Base-by-base conservation (phyloP, 306 rosid genomes). In the Senna siamea region DNA sequence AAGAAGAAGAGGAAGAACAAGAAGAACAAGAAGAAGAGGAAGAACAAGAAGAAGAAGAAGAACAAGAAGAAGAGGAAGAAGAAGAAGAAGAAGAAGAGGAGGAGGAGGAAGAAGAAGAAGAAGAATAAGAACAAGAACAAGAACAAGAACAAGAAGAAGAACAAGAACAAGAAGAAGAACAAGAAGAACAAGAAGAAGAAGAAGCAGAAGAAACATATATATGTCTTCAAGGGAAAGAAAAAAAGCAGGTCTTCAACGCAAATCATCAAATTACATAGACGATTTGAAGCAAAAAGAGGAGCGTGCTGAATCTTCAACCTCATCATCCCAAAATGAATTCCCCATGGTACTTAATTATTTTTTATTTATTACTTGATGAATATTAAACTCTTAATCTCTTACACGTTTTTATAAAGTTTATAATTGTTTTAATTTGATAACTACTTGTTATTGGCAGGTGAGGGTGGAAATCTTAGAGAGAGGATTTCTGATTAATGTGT, bases 401-500 rank as follows among this genome's bases (percentile, higher is more conserved):
- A n/a, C n/a, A n/a, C n/a, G n/a, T n/a, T n/a, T n/a, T n/a, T n/a
- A n/a, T n/a, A n/a, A n/a, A n/a, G n/a, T n/a, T n/a, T n/a, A n/a
- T n/a, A n/a, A n/a, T n/a, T n/a, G n/a, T n/a, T n/a, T n/a, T n/a
- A n/a, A 6, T 5, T 54, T 56, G 9, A 47, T 37, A 4, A 20
- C n/a, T n/a, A n/a, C n/a, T n/a, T n/a, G n/a, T n/a, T n/a, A 9
- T 18, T 15, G 22, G 83, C 80, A 91, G 92, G 98, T 91, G 3
- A 83, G 55, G 9, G 98, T 93, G 77, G 85, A 85, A 85, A 79
- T 84, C 87, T 83, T 86, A 68, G 84, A 85, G 61, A 89, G 69
- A 73, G 96, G 98, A 62, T 91, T 89, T 43, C 77, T 80, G 2
- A 87, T 93, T 66, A 84, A 85, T 43, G 98, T 91, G 62, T 66